Evolutionary conservation across 2,329 filamentous ascomycete genomes (phyloP), one percentile per base, ranked within the genome.

Genomic region (Hyphodiscus sp.): DNA sequence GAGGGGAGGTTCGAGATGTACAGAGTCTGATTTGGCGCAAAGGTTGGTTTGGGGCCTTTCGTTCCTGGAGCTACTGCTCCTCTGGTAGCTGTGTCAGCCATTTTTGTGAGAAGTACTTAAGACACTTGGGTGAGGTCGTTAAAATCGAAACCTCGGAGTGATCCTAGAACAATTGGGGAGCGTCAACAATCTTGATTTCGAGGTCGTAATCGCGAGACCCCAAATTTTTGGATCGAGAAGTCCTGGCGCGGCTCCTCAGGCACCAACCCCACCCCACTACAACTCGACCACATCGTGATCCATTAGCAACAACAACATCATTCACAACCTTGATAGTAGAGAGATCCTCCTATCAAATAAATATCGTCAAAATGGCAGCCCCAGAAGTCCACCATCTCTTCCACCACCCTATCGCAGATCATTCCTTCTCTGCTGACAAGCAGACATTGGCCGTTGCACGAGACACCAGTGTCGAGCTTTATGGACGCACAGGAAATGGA

Each of bases 371-470:
- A 56, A 97, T 97, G 92, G 78, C 89, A 52, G 71, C 86, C 56
- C 89, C 91, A 61, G 89, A 97, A 79, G 88, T 95, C 55, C 90
- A 97, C 74, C 91, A 97, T 68, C 86, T 99, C 62, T 99, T 99
- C 76, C 91, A 97, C 76, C 84, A 87, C 64, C 91, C 92, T 58
- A 96, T 99, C 68, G 89, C 90, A 62, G 94, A 99, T 77, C 94
- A 99, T 74, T 96, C 92, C 54, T 99, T 99, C 82, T 96, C 91
- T 61, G 85, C 90, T 58, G 94, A 99, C 74, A 89, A 85, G 69
- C 77, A 85, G 70, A 91, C 87, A 26, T 81, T 99, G 54, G 94
- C 94, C 54, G 91, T 99, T 54, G 89, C 92, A 59, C 87, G 90
- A 65, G 92, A 97, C 70, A 91, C 86, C 68, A 82, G 83, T 63